A percentile compares a stretch with the other conserved stretches of the same genome.
Evolutionary conservation across 2,329 filamentous ascomycete species (phyloP).

Genomic region (Endoconidiophora laricicola): DNA sequence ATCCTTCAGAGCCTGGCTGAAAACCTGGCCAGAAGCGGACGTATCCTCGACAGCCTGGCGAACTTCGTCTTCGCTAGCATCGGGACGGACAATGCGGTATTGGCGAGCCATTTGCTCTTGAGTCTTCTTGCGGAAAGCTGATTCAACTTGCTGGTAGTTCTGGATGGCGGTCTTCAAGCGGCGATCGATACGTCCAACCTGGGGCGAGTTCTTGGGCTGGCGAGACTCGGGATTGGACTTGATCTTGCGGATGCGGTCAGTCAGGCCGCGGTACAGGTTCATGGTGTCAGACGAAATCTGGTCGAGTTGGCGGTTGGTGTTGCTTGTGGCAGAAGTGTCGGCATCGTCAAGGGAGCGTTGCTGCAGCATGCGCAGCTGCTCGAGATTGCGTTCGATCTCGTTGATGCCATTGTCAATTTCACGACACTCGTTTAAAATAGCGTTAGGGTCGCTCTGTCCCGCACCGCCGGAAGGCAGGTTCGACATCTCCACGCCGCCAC

Average conservation of each 20-base stretch:
- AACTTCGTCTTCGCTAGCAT: slow-evolving; percentile 65
- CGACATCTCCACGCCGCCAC: slow-evolving; percentile 14
- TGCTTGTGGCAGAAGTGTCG: slow-evolving; percentile 50
- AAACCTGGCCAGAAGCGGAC: slow-evolving; percentile 57
- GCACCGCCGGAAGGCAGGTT: slow-evolving; percentile 11
- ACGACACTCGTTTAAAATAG: slow-evolving; percentile 69
- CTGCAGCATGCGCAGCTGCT: slow-evolving; percentile 55
- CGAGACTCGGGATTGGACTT: slow-evolving; percentile 67
- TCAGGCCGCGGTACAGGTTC: slow-evolving; percentile 63
- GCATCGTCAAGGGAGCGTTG: slow-evolving; percentile 56
- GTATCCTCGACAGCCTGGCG: slow-evolving; percentile 55
- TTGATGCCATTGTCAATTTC: slow-evolving; percentile 65
- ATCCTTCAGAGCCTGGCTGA: slow-evolving; percentile 72
- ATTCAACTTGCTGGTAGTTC: slow-evolving; percentile 65
- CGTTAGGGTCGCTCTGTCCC: slow-evolving; percentile 42
- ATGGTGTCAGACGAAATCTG: slow-evolving; percentile 63
- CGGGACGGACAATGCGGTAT: slow-evolving; percentile 74
- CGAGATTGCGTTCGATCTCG: slow-evolving; percentile 54
- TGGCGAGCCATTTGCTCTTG: slow-evolving; percentile 76
- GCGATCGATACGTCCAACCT: slow-evolving; percentile 67
- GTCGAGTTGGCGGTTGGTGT: slow-evolving; percentile 54
- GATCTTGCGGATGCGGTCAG: slow-evolving; percentile 61
- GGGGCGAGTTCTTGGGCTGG: slow-evolving; percentile 55
- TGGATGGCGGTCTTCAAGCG: slow-evolving; percentile 68
- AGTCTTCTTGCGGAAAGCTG: slow-evolving; percentile 61